phyloP scores from a whole-genome alignment of 768 basidiomycete genomes.

The Gloeostereum incarnatum region DNA sequence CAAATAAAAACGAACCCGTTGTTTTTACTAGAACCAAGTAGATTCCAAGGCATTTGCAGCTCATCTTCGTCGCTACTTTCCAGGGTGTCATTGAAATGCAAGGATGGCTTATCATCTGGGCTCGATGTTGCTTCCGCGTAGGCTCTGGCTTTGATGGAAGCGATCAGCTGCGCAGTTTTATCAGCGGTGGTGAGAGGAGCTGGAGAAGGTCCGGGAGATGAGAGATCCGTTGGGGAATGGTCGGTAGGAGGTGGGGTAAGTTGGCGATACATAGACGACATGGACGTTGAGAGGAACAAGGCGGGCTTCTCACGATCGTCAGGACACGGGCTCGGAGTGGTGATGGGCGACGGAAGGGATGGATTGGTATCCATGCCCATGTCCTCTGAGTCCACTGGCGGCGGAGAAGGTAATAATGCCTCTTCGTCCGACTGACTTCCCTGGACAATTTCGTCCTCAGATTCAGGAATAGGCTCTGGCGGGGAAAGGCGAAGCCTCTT shows the following conservation, averaged over 20 bases:
- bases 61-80: constrained; percentile 8
- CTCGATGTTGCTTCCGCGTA: constrained; percentile 35
- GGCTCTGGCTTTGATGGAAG: constrained; percentile 55
- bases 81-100: constrained; percentile 4
- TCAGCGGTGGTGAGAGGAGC: constrained; percentile 19
- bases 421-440: constrained; percentile 14
- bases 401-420: constrained; percentile 9
- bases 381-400: constrained; percentile 6
- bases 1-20: no score
- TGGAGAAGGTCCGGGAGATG: constrained; percentile 4
- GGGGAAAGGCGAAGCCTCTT: constrained; percentile 31
- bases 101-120: constrained; percentile 24
- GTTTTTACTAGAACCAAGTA: no score
- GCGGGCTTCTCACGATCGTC: no score
- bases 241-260: constrained; percentile 7
- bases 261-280: no score
- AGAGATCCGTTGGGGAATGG: background rate
- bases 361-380: constrained; percentile 9
- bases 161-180: constrained; percentile 53
- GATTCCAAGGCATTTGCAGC: constrained; percentile 1
- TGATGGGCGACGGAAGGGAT: no score
- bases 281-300: no score
- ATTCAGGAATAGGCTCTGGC: constrained; percentile 13
- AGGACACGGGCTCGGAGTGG: no score
- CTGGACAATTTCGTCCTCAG: constrained; percentile 18